A percentile compares a stretch with the other conserved stretches of the same genome.
phyloP scores from a whole-genome alignment of 345 rosid genomes.

The Salix purpurea region DNA sequence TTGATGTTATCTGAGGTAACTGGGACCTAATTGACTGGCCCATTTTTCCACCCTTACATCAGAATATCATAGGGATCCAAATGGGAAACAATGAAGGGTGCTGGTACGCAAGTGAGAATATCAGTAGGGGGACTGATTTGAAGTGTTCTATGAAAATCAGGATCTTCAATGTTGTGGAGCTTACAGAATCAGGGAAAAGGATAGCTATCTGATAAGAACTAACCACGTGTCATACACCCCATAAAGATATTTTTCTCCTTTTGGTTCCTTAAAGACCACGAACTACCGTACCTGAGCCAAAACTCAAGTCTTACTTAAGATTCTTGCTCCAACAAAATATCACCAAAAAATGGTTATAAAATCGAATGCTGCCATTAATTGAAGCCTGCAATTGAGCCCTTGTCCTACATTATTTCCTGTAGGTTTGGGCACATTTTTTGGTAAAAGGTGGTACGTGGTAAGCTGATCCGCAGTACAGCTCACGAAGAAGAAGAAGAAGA shows the following conservation, averaged over 20 bases:
- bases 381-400: not conserved
- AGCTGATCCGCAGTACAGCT: too few relatives aligned
- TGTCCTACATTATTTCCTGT: not conserved
- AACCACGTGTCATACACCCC: not conserved
- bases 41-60: not conserved
- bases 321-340: not conserved
- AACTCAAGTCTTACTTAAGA: not conserved
- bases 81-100: too few relatives aligned
- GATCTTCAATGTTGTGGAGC: too few relatives aligned
- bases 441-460: too few relatives aligned
- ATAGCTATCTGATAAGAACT: not conserved
- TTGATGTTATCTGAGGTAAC: not conserved
- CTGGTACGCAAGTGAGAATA: too few relatives aligned
- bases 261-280: not conserved
- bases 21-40: not conserved
- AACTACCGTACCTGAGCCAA: not conserved
- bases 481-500: too few relatives aligned
- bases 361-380: not conserved
- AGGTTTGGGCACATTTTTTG: too few relatives aligned
- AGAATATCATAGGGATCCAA: not conserved
- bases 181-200: not conserved
- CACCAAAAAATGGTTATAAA: not conserved
- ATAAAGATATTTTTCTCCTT: not conserved
- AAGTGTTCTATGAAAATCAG: too few relatives aligned
- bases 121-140: not conserved